Evolutionary conservation across 441 rosid genomes (phyloP).

Genomic region (Adansonia rubrostipa): DNA sequence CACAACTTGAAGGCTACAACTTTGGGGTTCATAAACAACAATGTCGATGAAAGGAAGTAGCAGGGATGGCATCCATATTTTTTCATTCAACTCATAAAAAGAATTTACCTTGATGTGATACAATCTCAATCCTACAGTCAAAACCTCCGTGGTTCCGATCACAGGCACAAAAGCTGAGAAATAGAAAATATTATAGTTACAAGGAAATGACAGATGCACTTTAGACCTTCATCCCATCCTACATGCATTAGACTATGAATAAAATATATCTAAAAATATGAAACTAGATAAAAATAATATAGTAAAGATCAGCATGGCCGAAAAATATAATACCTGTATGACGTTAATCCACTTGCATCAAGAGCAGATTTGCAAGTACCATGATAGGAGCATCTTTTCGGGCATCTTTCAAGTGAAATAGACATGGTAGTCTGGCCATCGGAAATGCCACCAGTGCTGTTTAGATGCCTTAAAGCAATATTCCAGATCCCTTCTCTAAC

Average conservation of each 20-base stretch:
- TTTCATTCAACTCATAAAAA: conserved; percentile 4
- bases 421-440: conserved; percentile 64
- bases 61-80: conserved; percentile 11
- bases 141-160: conserved; percentile 95
- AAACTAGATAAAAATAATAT: background rate
- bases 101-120: conserved; percentile 69
- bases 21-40: background rate
- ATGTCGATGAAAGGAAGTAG: background rate
- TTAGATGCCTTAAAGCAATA: conserved; percentile 69
- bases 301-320: conserved; percentile 10
- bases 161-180: conserved; percentile 85
- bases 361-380: conserved; percentile 77
- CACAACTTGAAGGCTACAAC: background rate
- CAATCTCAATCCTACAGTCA: conserved; percentile 87
- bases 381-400: conserved; percentile 78
- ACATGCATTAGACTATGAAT: conserved; percentile 16
- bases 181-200: conserved; percentile 25
- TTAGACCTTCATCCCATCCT: conserved; percentile 17
- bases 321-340: conserved; percentile 65
- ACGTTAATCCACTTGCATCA: conserved; percentile 90
- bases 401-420: conserved; percentile 90
- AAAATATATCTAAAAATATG: background rate
- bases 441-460: conserved; percentile 38
- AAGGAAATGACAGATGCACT: conserved; percentile 20
- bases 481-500: conserved; percentile 55